Conservation (phyloP, 2,329 filamentous ascomycete species). For the Parascedosporium putredinis region DNA sequence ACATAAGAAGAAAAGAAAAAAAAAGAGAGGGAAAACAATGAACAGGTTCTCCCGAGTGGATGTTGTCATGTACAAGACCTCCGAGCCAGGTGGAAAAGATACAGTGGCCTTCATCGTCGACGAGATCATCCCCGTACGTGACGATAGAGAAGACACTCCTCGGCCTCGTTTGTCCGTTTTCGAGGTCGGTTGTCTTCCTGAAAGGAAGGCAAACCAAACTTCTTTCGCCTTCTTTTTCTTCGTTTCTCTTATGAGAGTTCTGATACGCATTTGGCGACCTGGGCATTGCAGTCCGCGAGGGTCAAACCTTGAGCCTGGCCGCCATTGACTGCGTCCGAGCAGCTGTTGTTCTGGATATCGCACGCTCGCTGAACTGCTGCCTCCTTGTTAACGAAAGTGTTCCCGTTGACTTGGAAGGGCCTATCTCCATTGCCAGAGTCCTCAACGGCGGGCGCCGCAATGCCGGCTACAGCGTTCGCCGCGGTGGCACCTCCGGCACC, state of each 20-base stretch:
- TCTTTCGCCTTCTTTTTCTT: no score
- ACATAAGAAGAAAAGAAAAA: constrained; percentile 2
- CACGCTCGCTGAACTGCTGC: constrained; percentile 51
- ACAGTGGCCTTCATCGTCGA: background rate
- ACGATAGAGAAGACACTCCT: background rate
- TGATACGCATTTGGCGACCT: constrained; percentile 34
- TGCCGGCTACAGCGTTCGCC: constrained; percentile 35
- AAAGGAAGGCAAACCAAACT: no score
- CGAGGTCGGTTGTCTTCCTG: no score
- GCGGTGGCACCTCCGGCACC: constrained; percentile 18
- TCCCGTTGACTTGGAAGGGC: constrained; percentile 45
- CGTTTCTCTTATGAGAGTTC: constrained; percentile 18
- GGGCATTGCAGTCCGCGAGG: constrained; percentile 42
- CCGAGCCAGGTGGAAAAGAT: background rate
- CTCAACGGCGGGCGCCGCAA: constrained; percentile 38
- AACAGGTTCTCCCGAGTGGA: background rate
- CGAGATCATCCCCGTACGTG: background rate
- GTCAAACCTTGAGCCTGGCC: constrained; percentile 30
- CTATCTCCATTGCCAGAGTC: constrained; percentile 35
- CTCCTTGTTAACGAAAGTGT: constrained; percentile 44
- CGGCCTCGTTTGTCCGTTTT: background rate
- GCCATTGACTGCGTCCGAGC: constrained; percentile 44
- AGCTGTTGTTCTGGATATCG: constrained; percentile 52
- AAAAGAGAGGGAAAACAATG: background rate
- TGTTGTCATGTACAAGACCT: constrained; percentile 1